Conservation (phyloP, 208 protist species). For the Leishmania guyanensis region DNA sequence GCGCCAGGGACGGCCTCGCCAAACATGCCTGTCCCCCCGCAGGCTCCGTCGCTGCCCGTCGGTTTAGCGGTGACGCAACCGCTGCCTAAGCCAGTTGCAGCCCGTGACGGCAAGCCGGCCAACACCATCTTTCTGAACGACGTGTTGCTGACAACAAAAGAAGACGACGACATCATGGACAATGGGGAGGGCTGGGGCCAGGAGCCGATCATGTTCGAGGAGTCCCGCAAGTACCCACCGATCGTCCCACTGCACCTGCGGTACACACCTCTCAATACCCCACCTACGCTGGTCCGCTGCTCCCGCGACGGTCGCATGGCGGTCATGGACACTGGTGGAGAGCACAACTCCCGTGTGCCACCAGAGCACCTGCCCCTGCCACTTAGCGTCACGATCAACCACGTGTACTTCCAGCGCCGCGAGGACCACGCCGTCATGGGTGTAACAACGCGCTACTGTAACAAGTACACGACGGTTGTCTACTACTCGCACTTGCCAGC, state of each 20-base stretch:
- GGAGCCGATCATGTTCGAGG: constrained; percentile 82
- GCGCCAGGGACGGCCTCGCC: constrained; percentile 23
- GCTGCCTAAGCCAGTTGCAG: constrained; percentile 31
- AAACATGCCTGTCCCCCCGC: constrained; percentile 21
- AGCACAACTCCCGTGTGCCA: constrained; percentile 32
- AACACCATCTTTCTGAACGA: constrained; percentile 81
- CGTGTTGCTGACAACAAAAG: constrained; percentile 62
- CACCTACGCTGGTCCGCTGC: constrained; percentile 86
- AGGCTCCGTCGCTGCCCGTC: not conserved
- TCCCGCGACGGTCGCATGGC: constrained; percentile 57
- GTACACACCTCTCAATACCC: constrained; percentile 92
- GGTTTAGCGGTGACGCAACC: constrained; percentile 26
- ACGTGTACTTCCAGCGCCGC: constrained; percentile 92
- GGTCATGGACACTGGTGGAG: constrained; percentile 43
- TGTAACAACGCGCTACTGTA: constrained; percentile 86
- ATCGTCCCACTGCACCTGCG: constrained; percentile 90
- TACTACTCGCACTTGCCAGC: constrained; percentile 76
- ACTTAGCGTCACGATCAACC: constrained; percentile 91
- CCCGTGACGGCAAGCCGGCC: constrained; percentile 58
- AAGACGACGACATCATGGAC: constrained; percentile 86
- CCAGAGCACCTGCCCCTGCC: constrained; percentile 87
- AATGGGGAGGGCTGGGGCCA: constrained; percentile 82
- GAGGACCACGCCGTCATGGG: constrained; percentile 89
- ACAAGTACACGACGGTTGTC: constrained; percentile 91
- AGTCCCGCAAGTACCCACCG: constrained; percentile 87